Base-by-base conservation (phyloP, 768 basidiomycete genomes). In the Tulasnella sp. region DNA sequence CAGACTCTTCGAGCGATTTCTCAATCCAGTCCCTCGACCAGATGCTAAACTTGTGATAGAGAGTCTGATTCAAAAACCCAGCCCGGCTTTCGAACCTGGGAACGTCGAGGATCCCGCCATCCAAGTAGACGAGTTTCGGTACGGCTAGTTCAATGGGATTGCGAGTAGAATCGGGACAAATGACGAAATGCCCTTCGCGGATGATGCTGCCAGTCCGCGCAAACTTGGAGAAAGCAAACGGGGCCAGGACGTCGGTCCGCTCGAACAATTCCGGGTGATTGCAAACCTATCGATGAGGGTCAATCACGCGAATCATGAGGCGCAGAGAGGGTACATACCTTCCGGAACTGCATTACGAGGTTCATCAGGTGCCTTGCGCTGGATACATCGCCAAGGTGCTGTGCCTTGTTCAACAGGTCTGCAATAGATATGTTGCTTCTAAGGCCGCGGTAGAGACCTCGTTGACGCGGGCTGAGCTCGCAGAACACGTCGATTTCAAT, bases 281-380 rank as follows among this genome's bases (percentile, higher is more conserved):
- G 84, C 96, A 98, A 75, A 96, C 94, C 91, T 92, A 66, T 42
- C 17, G 52, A 37, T 29, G 6, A n/a, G 11, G 32, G 44, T 74
- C 47, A 34, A 8, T 3, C 29, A n/a, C 8, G 6, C 52, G 11
- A 11, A 29, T 26, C 42, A 16, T 64, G 35, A 36, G n/a, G 32
- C 32, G 19, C 19, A 19, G 22, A 52, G 65, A 39, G 19, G 16
- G 42, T 29, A 72, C 80, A 34, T 70, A 92, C 94, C 84, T 99
- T 99, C 76, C 97, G 89, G 84, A 98, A 98, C 79, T 99, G 97
- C 97, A 99, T 99, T 74, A 99, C 97, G 74, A 99, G 86, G 80
- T 98, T 99, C 96, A 98, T 98, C 74, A 99, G 83, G 7, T 94
- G 93, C 69, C 94, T 89, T 67, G 95, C 94, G 36, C 92, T 93